Evolutionary conservation across 768 basidiomycete species (phyloP).

Genomic region (Tulasnella sp.): DNA sequence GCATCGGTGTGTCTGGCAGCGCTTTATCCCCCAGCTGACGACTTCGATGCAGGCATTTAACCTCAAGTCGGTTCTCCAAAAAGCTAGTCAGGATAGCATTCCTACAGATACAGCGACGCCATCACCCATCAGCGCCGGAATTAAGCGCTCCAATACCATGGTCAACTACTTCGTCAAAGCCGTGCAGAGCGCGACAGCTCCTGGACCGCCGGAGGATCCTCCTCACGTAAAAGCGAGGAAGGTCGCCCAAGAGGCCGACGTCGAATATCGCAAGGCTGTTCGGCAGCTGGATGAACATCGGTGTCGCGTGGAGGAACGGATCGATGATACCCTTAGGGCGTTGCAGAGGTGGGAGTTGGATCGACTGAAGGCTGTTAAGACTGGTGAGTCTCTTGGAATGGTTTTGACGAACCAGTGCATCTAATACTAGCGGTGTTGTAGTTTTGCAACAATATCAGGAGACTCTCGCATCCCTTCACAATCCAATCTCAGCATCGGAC

Average conservation of each 20-base stretch:
- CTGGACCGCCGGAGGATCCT: slow-evolving; percentile 46
- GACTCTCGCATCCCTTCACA: slow-evolving; percentile 63
- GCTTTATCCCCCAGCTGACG: neutral
- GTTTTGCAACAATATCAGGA: slow-evolving; percentile 84
- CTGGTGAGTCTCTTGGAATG: slow-evolving; percentile 40
- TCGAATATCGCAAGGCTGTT: slow-evolving; percentile 69
- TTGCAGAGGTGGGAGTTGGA: slow-evolving; percentile 84
- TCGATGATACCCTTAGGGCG: slow-evolving; percentile 72
- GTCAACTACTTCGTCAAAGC: slow-evolving; percentile 69
- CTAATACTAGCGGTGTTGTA: slow-evolving; percentile 26
- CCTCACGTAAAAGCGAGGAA: slow-evolving; percentile 58
- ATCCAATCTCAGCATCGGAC: slow-evolving; percentile 52
- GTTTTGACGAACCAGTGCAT: neutral
- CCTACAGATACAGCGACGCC: slow-evolving; percentile 24
- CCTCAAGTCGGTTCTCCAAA: slow-evolving; percentile 27
- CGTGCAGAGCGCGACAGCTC: slow-evolving; percentile 39
- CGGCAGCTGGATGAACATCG: slow-evolving; percentile 76
- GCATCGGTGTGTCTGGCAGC: slow-evolving; percentile 8
- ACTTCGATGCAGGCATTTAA: slow-evolving; percentile 48
- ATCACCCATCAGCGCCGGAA: slow-evolving; percentile 20
- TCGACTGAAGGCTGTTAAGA: slow-evolving; percentile 74
- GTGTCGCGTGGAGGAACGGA: slow-evolving; percentile 74
- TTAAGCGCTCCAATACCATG: slow-evolving; percentile 62
- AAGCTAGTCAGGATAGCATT: slow-evolving; percentile 32
- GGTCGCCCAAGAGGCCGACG: slow-evolving; percentile 77